These are phyloP conservation scores for Corymbia calophylla DNA, from an alignment of 441 rosid species.

Conservation along the genomic window DNA sequence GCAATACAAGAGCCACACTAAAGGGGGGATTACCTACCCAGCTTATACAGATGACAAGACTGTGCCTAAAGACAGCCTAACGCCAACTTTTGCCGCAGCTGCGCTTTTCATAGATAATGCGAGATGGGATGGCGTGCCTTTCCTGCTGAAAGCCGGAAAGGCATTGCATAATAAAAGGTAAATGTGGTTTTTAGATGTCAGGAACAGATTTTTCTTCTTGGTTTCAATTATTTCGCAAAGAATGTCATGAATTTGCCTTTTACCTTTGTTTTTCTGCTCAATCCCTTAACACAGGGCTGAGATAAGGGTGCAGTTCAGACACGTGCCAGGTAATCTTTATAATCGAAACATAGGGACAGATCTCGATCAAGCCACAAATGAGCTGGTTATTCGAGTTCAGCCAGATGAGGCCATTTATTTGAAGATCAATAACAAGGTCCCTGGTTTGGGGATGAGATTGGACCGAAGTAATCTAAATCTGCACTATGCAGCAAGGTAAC, in stretches of 20 bases:
- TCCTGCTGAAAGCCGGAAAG: constrained; percentile 94
- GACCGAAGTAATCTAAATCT: constrained; percentile 82
- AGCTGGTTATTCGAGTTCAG: constrained; percentile 86
- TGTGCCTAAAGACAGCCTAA: constrained; percentile 70
- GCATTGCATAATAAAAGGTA: constrained; percentile 78
- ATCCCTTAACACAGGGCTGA: constrained; percentile 46
- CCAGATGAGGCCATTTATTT: constrained; percentile 94
- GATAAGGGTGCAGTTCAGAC: constrained; percentile 87
- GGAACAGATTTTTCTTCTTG: background rate
- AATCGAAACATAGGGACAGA: constrained; percentile 66
- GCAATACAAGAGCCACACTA: constrained; percentile 80
- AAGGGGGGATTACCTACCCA: constrained; percentile 70
- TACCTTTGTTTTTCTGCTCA: background rate
- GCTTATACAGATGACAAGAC: constrained; percentile 80
- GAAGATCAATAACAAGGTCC: constrained; percentile 95
- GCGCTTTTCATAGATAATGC: constrained; percentile 91
- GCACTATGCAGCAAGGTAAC: constrained; percentile 79
- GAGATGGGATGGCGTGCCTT: constrained; percentile 98
- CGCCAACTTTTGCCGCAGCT: constrained; percentile 96
- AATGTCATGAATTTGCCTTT: background rate
- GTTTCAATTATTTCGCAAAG: background rate
- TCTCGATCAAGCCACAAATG: constrained; percentile 81
- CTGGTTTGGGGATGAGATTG: constrained; percentile 91
- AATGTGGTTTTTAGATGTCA: background rate
- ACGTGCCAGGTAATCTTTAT: constrained; percentile 87